These are phyloP conservation scores for Botryosphaeria dothidea DNA, from an alignment of 2,329 filamentous ascomycete genomes.

Conservation along the genomic window DNA sequence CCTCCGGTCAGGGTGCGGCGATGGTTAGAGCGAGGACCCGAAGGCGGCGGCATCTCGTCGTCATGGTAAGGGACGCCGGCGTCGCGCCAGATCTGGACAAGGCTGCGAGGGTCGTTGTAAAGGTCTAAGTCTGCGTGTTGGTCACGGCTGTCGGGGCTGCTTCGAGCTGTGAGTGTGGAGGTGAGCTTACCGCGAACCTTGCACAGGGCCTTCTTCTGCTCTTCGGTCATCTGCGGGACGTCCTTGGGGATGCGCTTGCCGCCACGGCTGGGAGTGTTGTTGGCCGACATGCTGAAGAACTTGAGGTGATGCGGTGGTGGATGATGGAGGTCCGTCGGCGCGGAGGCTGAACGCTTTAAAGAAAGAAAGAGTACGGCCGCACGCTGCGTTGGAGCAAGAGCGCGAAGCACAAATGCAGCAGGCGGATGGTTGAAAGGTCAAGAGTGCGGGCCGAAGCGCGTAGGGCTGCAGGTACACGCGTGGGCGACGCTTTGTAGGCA, in stretches of 20 bases:
- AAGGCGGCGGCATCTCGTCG: background rate
- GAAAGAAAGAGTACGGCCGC: no score
- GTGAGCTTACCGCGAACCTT: background rate
- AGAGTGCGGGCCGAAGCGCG: no score
- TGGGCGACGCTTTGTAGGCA: no score
- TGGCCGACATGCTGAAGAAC: background rate
- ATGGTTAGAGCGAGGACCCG: background rate
- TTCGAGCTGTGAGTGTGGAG: background rate
- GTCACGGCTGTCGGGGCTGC: background rate
- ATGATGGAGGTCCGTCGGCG: background rate
- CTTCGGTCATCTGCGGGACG: background rate
- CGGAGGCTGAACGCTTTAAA: no score
- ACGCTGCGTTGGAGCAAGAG: no score
- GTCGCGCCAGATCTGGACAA: conserved; percentile 7
- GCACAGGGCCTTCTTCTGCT: background rate
- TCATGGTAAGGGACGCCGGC: background rate
- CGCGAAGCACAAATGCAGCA: no score
- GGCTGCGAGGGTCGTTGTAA: conserved; percentile 9
- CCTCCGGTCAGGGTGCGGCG: background rate
- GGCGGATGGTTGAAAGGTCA: no score
- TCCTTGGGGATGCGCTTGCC: background rate
- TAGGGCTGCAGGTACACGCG: no score
- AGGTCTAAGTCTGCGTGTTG: background rate
- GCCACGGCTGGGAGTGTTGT: background rate
- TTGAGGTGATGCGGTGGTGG: background rate